phyloP scores from a whole-genome alignment of 2,329 filamentous ascomycete genomes.

The Botrytis cinerea region DNA sequence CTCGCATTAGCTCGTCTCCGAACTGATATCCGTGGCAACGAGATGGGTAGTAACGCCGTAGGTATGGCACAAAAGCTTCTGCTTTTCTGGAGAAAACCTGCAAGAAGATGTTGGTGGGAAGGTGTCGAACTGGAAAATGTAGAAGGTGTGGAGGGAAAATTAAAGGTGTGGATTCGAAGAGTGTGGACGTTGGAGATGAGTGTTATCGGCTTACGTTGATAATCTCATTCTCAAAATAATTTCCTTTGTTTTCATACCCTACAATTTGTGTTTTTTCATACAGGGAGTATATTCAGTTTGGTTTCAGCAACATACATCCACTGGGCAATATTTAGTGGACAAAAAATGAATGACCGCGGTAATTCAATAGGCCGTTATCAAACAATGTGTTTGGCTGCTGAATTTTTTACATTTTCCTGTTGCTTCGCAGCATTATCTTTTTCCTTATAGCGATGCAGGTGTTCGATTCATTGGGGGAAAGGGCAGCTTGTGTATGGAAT shows the following conservation, averaged over 20 bases:
- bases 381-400: conserved; percentile 9
- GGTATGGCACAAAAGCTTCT: conserved; percentile 98
- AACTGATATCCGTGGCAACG: conserved; percentile 84
- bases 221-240: background rate
- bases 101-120: conserved; percentile 98
- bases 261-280: conserved; percentile 20
- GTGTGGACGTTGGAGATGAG: conserved; percentile 99
- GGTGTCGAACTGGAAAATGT: conserved; percentile 89
- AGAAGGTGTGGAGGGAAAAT: conserved; percentile 83
- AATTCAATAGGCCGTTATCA: background rate
- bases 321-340: conserved; percentile 4
- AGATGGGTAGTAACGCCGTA: conserved; percentile 74
- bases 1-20: conserved; percentile 89
- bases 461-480: conserved; percentile 18
- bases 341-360: background rate
- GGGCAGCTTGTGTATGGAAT: conserved; percentile 20
- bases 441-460: conserved; percentile 18
- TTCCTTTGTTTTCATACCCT: conserved; percentile 24
- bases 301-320: conserved; percentile 6
- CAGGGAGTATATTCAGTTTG: conserved; percentile 22
- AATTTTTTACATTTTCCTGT: conserved; percentile 11
- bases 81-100: conserved; percentile 97
- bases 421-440: conserved; percentile 10
- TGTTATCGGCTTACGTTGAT: conserved; percentile 73
- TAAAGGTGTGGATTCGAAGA: conserved; percentile 97